Evolutionary conservation across 306 rosid genomes (phyloP).

Genomic region (Castanea crenata): DNA sequence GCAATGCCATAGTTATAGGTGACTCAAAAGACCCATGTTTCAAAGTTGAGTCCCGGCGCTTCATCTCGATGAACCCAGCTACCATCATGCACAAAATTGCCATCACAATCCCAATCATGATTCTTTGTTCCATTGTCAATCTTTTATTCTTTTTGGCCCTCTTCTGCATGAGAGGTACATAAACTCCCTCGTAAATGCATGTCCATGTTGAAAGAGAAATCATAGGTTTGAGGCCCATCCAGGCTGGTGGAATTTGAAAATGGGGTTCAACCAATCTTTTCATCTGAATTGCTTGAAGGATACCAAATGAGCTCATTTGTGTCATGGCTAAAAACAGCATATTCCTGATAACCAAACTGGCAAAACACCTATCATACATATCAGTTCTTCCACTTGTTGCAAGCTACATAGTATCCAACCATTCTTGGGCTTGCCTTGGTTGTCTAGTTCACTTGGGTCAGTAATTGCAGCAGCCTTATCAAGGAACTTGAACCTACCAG

Average conservation of each 20-base stretch:
- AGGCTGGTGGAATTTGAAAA: constrained; percentile 61
- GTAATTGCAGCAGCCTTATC: constrained; percentile 50
- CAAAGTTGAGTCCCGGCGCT: constrained; percentile 35
- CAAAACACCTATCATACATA: constrained; percentile 33
- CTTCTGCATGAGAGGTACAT: constrained; percentile 27
- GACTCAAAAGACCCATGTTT: constrained; percentile 30
- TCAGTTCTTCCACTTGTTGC: constrained; percentile 56
- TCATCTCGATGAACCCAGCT: constrained; percentile 38
- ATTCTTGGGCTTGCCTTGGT: constrained; percentile 23
- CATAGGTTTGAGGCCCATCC: constrained; percentile 55
- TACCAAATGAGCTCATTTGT: constrained; percentile 52
- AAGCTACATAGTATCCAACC: constrained; percentile 51
- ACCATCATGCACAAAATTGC: constrained; percentile 48
- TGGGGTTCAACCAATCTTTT: constrained; percentile 34
- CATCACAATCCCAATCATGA: constrained; percentile 41
- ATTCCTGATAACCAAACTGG: constrained; percentile 57
- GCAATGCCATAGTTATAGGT: constrained; percentile 32
- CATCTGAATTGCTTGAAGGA: constrained; percentile 57
- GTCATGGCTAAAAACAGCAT: constrained; percentile 44
- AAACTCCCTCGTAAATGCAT: constrained; percentile 45
- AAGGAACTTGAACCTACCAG: constrained; percentile 35
- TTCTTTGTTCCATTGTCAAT: constrained; percentile 39
- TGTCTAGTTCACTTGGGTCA: constrained; percentile 38
- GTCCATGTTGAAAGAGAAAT: constrained; percentile 50
- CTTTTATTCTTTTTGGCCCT: constrained; percentile 15